Evolutionary conservation across 2,329 filamentous ascomycete genomes (phyloP), one percentile per base, ranked within the genome.

Genomic region (Xylariaceae sp.): DNA sequence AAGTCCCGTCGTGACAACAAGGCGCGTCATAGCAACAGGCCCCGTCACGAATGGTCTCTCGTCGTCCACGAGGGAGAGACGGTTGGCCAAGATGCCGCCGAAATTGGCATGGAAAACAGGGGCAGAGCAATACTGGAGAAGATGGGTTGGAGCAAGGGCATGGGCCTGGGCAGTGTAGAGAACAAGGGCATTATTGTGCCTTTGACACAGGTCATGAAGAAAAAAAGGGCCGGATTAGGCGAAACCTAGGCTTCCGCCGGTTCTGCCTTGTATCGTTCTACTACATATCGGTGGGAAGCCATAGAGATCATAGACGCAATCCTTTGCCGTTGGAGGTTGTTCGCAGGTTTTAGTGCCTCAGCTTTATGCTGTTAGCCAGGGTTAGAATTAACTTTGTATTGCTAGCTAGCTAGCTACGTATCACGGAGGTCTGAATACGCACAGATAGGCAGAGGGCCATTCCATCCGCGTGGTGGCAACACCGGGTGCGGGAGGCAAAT

Each of bases 61-160:
- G 78, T 77, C 1, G 89, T 94, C 61, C 81, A 80, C 56, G 88
- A 97, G 64, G 94, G 94, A 16, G 92, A 97, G 61, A 76, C 95
- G 26, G 91, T 97, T 2, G 94, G 92, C 45, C 89, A 82, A 1
- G 83, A 84, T 45, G 92, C 92, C 1, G 88, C 91, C 10, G 92
- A 96, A 68, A 78, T 99, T 30, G 88, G 89, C 1, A 76, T 77
- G 4, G 88, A 87, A 49, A 97, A 96, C 68, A 89, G 84, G 61
- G 94, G 94, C 10, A 82, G 90, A 47, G 83, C 84, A 2, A 88
- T 99, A 84, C 73, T 99, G 59, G 90, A 95, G 73, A 97, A 94
- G 73, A 97, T 97, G 94, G 94, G 94, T 3, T 99, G 94, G 92
- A 88, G 82, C 57, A 86, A 80, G 49, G 94, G 94, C 5, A 95